Evolutionary conservation across 202 grass and related monocot genomes (phyloP).

Genomic region (Bolboschoenoplectus hybrid): DNA sequence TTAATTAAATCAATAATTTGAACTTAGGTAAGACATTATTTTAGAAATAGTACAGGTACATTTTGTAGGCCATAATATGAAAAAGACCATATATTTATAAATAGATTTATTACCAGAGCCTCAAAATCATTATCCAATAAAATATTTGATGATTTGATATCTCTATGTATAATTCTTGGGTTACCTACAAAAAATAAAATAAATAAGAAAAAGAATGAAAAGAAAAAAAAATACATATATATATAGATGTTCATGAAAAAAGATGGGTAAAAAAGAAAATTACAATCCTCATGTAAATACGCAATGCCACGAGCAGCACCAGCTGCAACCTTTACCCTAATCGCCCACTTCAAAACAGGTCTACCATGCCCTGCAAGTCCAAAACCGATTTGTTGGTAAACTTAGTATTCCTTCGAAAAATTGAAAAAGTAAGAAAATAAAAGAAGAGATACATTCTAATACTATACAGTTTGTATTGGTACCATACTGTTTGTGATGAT

Average conservation of each 20-base stretch:
- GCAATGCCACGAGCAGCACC: slow-evolving; percentile 88
- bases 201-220: slow-evolving; percentile 5
- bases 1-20: slow-evolving; percentile 12
- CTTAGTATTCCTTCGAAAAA: background rate
- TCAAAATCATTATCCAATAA: slow-evolving; percentile 90
- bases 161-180: slow-evolving; percentile 92
- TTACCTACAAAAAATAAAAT: slow-evolving; percentile 61
- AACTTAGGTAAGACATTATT: background rate
- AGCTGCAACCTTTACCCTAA: slow-evolving; percentile 85
- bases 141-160: slow-evolving; percentile 99
- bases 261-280: slow-evolving; percentile 33
- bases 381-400: background rate
- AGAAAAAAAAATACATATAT: slow-evolving; percentile 16
- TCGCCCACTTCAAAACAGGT: slow-evolving; percentile 75
- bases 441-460: background rate
- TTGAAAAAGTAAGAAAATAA: background rate
- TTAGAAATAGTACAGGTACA: background rate
- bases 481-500: background rate
- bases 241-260: background rate
- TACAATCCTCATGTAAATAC: slow-evolving; percentile 99
- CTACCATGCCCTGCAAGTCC: slow-evolving; percentile 55
- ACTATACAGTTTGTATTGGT: background rate
- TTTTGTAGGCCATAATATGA: background rate
- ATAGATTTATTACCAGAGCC: slow-evolving; percentile 61
- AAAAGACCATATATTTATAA: background rate